Conservation (phyloP, 2,329 filamentous ascomycete genomes). For the Penicillium sp. region DNA sequence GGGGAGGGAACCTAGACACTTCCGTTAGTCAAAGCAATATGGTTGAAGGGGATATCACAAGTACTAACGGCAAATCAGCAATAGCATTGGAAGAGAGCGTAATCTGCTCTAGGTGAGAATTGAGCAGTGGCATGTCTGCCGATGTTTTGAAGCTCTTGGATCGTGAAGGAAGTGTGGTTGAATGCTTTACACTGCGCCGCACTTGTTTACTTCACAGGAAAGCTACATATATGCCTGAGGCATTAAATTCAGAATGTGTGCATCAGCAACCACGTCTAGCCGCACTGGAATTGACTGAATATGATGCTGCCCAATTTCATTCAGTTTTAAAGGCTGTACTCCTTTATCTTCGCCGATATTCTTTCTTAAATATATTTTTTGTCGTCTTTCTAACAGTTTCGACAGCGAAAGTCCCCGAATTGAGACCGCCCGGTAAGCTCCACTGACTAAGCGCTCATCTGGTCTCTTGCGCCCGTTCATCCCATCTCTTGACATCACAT, state of each 20-base stretch:
- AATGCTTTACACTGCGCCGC: not conserved
- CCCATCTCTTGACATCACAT: slow-evolving; percentile 42
- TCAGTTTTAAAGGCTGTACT: not conserved
- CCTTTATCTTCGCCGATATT: not conserved
- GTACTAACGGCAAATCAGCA: slow-evolving; percentile 66
- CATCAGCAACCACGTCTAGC: not conserved
- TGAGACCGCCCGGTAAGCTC: slow-evolving; percentile 24
- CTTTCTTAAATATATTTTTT: not conserved
- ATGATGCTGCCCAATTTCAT: not conserved
- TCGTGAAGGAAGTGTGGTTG: not conserved
- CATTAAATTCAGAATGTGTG: not conserved
- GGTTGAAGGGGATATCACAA: not conserved
- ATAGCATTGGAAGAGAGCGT: slow-evolving; percentile 73
- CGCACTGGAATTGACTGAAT: not conserved
- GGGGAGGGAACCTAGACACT: slow-evolving; percentile 69
- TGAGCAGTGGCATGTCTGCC: slow-evolving; percentile 63
- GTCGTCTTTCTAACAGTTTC: slow-evolving; percentile 7
- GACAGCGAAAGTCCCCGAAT: slow-evolving; percentile 1
- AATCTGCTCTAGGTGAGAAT: slow-evolving; percentile 73
- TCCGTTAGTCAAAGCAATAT: slow-evolving; percentile 7
- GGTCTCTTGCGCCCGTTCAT: slow-evolving; percentile 33
- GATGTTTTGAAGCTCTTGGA: not conserved
- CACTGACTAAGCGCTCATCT: slow-evolving; percentile 36
- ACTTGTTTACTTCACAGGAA: slow-evolving; percentile 6
- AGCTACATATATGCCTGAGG: slow-evolving; percentile 9